These are phyloP conservation scores for Talaromyces trachyspermus DNA, from an alignment of 495 filamentous ascomycete species.

Conservation along the genomic window DNA sequence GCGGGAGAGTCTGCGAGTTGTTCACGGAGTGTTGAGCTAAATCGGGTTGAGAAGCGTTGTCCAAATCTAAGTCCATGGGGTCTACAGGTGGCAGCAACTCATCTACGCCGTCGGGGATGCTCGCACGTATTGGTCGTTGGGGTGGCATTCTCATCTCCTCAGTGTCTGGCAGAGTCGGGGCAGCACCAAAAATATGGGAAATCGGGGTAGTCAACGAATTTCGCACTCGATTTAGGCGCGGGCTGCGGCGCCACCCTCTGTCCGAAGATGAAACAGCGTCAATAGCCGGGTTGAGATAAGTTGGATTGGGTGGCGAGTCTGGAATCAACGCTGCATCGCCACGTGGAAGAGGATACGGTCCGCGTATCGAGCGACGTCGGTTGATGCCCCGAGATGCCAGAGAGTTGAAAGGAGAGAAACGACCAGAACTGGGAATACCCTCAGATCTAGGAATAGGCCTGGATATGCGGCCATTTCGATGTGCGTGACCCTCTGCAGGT, in stretches of 20 bases:
- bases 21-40: constrained; percentile 30
- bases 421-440: constrained; percentile 26
- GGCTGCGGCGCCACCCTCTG: constrained; percentile 37
- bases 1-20: constrained; percentile 16
- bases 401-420: constrained; percentile 38
- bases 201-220: constrained; percentile 39
- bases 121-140: constrained; percentile 15
- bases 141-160: constrained; percentile 13
- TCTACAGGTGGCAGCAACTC: constrained; percentile 25
- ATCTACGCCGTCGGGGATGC: constrained; percentile 16
- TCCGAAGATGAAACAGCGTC: constrained; percentile 23
- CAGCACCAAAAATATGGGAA: constrained; percentile 35
- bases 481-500: constrained; percentile 40
- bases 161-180: constrained; percentile 11
- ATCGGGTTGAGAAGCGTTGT: constrained; percentile 33
- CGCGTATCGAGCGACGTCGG: constrained; percentile 30
- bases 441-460: constrained; percentile 34
- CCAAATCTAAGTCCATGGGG: constrained; percentile 40
- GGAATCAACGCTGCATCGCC: constrained; percentile 22
- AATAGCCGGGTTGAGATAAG: constrained; percentile 18
- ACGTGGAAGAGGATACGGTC: constrained; percentile 34
- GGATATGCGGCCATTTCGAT: constrained; percentile 40
- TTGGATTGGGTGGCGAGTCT: constrained; percentile 15
- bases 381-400: constrained; percentile 32
- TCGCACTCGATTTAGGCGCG: constrained; percentile 35